Conservation (phyloP, 1,284 basidiomycete genomes). For the Marasmius oreades region DNA sequence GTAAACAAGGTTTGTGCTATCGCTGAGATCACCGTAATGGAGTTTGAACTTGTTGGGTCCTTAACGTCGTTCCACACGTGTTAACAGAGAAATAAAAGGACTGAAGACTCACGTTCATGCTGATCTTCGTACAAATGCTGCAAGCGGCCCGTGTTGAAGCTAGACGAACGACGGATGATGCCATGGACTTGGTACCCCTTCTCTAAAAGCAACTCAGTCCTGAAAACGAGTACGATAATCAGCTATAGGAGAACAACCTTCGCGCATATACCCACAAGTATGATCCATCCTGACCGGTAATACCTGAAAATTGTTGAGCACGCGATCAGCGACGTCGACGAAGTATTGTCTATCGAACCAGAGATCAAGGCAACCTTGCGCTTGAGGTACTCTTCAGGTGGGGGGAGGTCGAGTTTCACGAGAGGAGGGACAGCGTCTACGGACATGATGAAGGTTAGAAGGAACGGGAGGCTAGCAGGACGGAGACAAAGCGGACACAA, state of each 20-base stretch:
- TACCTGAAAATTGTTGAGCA: slow-evolving; percentile 47
- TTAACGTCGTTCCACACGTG: slow-evolving; percentile 24
- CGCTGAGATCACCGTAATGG: slow-evolving; percentile 89
- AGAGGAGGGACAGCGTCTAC: slow-evolving; percentile 35
- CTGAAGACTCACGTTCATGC: slow-evolving; percentile 74
- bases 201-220: slow-evolving; percentile 77
- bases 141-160: slow-evolving; percentile 90
- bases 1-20: slow-evolving; percentile 92
- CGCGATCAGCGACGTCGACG: neutral
- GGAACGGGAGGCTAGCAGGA: neutral
- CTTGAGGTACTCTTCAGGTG: slow-evolving; percentile 77
- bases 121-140: slow-evolving; percentile 87
- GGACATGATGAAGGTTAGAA: slow-evolving; percentile 30
- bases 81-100: neutral
- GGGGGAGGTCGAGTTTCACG: slow-evolving; percentile 53
- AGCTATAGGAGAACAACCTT: slow-evolving; percentile 6
- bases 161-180: slow-evolving; percentile 90
- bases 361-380: slow-evolving; percentile 89
- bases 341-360: slow-evolving; percentile 43
- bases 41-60: slow-evolving; percentile 79
- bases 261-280: slow-evolving; percentile 59
- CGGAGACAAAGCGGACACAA: too few relatives aligned
- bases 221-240: slow-evolving; percentile 31
- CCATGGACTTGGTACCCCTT: slow-evolving; percentile 93
- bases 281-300: slow-evolving; percentile 91